Evolutionary conservation across 2,329 filamentous ascomycete genomes (phyloP), one percentile per base, ranked within the genome.

Genomic region (Monilinia fructigena): DNA sequence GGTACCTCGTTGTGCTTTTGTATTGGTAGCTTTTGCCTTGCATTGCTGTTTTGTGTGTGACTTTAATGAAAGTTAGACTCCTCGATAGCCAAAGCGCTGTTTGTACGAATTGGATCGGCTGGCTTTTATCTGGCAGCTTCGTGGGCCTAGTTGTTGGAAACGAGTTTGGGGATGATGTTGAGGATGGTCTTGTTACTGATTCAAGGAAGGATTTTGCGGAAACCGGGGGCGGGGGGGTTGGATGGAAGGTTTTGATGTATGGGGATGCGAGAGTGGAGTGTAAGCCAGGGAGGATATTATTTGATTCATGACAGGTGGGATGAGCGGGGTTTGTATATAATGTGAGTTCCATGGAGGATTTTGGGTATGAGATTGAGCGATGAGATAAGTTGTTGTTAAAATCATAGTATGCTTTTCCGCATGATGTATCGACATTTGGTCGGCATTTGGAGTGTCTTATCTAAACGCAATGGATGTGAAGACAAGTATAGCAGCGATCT

Each of bases 301-400:
- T 65, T 90, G 93, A 78, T 86, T 93, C 61, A 82, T 92, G 48
- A 89, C 86, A 82, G 86, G n/a, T 20, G 54, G 62, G 42, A 80
- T 80, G 3, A 82, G 80, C 35, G 83, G 82, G 35, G 87, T 89
- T 14, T 78, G n/a, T 93, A 40, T 93, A 92, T 78, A 90, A 89
- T 77, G 64, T 63, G 47, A n/a, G 50, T 40, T 55, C 23, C 10
- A 8, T 31, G 31, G 7, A 18, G 38, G 26, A 16, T 48, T 55
- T 35, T n/a, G 38, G 7, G 28, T 35, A 40, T 16, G 31, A 40
- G 38, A 35, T 50, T 35, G 31, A 35, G 31, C 4, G 31, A 35
- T 20, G 45, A 23, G 38, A 18, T 65, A 38, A 54, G n/a, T 18
- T 38, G 28, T 31, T 52, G 23, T 42, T 52, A 3, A 45, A 52